Evolutionary conservation across 176 grass and related monocot species (phyloP).

Genomic region (Rhynchospora pubera): DNA sequence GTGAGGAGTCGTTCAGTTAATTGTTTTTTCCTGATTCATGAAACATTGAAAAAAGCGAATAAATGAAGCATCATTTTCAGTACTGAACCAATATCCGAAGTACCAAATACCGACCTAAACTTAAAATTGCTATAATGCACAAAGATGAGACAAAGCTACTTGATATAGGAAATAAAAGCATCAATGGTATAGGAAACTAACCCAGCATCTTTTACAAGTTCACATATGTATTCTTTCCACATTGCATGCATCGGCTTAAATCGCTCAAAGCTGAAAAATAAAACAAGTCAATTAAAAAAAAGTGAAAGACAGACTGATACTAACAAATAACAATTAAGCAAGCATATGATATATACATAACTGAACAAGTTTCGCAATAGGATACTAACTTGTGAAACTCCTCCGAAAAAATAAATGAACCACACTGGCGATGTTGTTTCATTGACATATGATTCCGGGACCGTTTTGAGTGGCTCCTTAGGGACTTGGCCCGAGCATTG

Average conservation of each 20-base stretch:
- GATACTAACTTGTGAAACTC: slow-evolving; percentile 35
- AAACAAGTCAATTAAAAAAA: slow-evolving; percentile 16
- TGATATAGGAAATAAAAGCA: not conserved
- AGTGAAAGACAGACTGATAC: not conserved
- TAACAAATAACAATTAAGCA: not conserved
- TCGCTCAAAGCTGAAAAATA: slow-evolving; percentile 56
- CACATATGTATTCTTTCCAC: slow-evolving; percentile 68
- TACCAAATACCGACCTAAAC: not conserved
- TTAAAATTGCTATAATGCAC: slow-evolving; percentile 1
- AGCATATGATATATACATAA: not conserved
- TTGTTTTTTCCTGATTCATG: slow-evolving; percentile 50
- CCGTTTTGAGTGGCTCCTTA: slow-evolving; percentile 31
- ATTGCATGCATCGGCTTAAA: slow-evolving; percentile 84
- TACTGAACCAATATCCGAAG: not conserved
- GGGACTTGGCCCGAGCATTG: slow-evolving; percentile 26
- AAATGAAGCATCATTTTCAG: slow-evolving; percentile 1
- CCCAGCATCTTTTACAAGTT: slow-evolving; percentile 46
- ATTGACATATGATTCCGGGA: slow-evolving; percentile 36
- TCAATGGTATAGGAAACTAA: slow-evolving; percentile 20
- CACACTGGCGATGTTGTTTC: slow-evolving; percentile 37
- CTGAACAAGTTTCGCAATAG: not conserved
- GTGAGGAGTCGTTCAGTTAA: slow-evolving; percentile 55
- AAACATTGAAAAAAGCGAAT: slow-evolving; percentile 12
- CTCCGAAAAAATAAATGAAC: slow-evolving; percentile 30
- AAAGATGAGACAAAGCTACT: not conserved